A percentile compares a stretch with the other conserved stretches of the same genome.
phyloP scores from a whole-genome alignment of 768 basidiomycete species.

The Dioszegia crocea region DNA sequence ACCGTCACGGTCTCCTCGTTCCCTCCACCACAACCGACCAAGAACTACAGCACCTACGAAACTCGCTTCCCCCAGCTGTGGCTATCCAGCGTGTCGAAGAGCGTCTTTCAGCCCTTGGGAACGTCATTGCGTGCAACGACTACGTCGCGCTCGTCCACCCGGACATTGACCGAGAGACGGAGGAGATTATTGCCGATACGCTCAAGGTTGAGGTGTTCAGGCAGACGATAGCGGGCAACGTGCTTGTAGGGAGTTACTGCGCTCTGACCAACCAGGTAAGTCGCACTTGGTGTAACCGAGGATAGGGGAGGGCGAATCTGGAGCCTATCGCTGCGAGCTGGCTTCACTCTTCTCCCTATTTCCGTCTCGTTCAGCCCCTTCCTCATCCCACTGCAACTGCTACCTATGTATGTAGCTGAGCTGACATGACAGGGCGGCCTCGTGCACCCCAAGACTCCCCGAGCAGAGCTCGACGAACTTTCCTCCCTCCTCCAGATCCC shows the following conservation, averaged over 20 bases:
- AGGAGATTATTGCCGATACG: slow-evolving; percentile 99
- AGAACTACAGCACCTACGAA: slow-evolving; percentile 94
- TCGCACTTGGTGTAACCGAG: neutral
- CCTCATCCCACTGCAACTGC: too few species aligned
- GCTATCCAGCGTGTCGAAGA: slow-evolving; percentile 95
- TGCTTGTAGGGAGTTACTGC: slow-evolving; percentile 93
- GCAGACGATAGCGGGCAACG: slow-evolving; percentile 94
- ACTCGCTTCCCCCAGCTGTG: slow-evolving; percentile 86
- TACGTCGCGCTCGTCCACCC: slow-evolving; percentile 98
- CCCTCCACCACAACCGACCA: slow-evolving; percentile 95
- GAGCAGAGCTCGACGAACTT: slow-evolving; percentile 96
- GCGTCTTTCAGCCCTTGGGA: slow-evolving; percentile 91
- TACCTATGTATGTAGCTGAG: neutral
- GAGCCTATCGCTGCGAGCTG: too few species aligned
- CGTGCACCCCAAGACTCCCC: slow-evolving; percentile 93
- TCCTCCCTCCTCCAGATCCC: slow-evolving; percentile 91
- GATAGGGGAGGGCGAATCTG: too few species aligned
- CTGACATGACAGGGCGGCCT: slow-evolving; percentile 63
- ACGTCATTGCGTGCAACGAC: slow-evolving; percentile 97
- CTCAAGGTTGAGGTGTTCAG: slow-evolving; percentile 98
- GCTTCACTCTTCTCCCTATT: too few species aligned
- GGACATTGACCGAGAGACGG: slow-evolving; percentile 95
- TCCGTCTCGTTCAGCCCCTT: too few species aligned
- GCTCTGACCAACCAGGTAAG: slow-evolving; percentile 78
- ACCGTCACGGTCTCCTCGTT: slow-evolving; percentile 93